Evolutionary conservation across 2,329 filamentous ascomycete species (phyloP), one percentile per base, ranked within the genome.

Genomic region (Madurella fahalii): DNA sequence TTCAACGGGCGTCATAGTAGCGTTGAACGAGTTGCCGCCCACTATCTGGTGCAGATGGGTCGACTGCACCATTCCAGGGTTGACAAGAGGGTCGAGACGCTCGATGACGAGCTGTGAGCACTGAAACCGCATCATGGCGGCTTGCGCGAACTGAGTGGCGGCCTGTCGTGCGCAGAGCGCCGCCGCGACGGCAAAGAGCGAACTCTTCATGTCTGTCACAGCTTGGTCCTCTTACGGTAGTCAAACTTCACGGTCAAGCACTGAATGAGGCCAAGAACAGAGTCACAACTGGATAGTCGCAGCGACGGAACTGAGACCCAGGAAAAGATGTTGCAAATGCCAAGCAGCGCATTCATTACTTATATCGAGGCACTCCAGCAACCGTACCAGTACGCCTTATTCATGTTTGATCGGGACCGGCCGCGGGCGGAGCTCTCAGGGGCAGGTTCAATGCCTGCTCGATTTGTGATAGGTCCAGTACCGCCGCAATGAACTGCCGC

Each of bases 21-120:
- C 64, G 53, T 72, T 72, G 67, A 74, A 74, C 4, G 71, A 68
- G 63, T 73, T 71, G 9, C 70, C 72, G 45, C 71, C 71, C n/a
- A 71, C 69, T 34, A 73, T 67, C 59, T 73, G 71, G 54, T 73
- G 71, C 18, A 71, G 59, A 61, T 73, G 71, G 1, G 69, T 64
- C 5, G 68, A 70, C 20, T 65, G 69, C n/a, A 64, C 58, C 25
- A 59, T 44, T 12, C 71, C 71, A 4, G 71, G 70, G 50, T 69
- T 70, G 30, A 72, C 70, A 17, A 67, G 57, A 11, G 63, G 63
- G 46, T 65, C 63, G 9, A 64, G 47, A 2, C 63, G 60, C 48
- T 65, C 62, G 42, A 64, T 58, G 12, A 60, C 54, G 13, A 65
- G 61, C 53, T 62, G 61, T 11, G 54, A 58, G 52, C 63, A 65